These are phyloP conservation scores for Schwanniomyces polymorphus DNA, from an alignment of 805 yeast genomes.

Conservation along the genomic window DNA sequence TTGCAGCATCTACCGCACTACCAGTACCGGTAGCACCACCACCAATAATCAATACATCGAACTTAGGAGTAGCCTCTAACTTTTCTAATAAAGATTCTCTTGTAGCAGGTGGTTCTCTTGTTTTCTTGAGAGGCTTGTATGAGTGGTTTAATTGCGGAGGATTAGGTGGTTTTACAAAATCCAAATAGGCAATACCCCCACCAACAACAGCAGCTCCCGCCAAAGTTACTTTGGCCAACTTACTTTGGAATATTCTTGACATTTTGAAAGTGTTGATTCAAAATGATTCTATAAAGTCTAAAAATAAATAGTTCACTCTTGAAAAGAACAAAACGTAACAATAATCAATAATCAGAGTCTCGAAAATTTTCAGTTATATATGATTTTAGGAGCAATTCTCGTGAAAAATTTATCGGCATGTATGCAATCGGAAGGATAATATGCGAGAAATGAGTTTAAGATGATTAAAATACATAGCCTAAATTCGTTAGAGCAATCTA, in stretches of 20 bases:
- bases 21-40: conserved; percentile 98
- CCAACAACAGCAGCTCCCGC: conserved; percentile 35
- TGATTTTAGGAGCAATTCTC: background rate
- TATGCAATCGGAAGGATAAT: background rate
- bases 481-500: too few relatives aligned
- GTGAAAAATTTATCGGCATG: background rate
- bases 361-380: background rate
- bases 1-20: conserved; percentile 85
- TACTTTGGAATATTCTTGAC: conserved; percentile 22
- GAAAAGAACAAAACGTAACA: background rate
- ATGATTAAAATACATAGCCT: background rate
- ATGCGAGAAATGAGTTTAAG: background rate
- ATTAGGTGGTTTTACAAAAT: conserved; percentile 36
- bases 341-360: background rate
- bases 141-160: conserved; percentile 22
- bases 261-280: conserved; percentile 1
- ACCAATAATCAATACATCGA: conserved; percentile 85
- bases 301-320: background rate
- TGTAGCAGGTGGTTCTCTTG: conserved; percentile 52
- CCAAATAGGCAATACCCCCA: conserved; percentile 38
- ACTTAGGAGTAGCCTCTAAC: conserved; percentile 47
- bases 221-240: conserved; percentile 28
- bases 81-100: conserved; percentile 53
- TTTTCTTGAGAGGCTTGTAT: conserved; percentile 46
- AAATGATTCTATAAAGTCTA: background rate